phyloP scores from a whole-genome alignment of 176 grass and related monocot species.

The Oryza officinalis region DNA sequence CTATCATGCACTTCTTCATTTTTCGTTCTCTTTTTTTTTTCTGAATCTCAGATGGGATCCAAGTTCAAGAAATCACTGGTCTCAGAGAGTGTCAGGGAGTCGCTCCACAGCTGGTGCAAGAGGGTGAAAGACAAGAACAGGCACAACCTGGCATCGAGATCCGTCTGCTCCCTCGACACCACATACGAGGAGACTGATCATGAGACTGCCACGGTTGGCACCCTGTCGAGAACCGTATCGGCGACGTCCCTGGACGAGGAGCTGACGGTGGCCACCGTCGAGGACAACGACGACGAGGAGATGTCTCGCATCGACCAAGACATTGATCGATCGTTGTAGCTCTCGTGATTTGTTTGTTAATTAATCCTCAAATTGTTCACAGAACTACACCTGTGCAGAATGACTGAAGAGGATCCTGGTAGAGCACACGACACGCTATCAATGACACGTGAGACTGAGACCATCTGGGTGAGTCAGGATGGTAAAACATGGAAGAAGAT shows the following conservation, averaged over 20 bases:
- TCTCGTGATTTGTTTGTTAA: background rate
- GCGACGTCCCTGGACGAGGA: conserved; percentile 64
- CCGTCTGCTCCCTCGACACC: conserved; percentile 78
- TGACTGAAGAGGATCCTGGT: background rate
- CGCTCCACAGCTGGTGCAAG: conserved; percentile 89
- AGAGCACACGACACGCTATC: background rate
- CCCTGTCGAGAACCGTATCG: conserved; percentile 72
- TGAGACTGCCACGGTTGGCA: conserved; percentile 75
- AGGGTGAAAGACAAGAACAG: conserved; percentile 67
- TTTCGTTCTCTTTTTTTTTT: background rate
- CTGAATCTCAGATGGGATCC: conserved; percentile 74
- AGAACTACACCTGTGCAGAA: background rate
- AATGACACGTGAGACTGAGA: no score
- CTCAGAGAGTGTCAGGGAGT: conserved; percentile 80
- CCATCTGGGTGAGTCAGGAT: no score
- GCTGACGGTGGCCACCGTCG: conserved; percentile 33
- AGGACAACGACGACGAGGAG: conserved; percentile 29
- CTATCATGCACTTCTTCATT: conserved; percentile 4
- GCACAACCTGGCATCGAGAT: conserved; percentile 47
- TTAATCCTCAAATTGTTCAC: background rate
- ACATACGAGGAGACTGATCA: conserved; percentile 69
- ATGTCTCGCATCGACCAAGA: conserved; percentile 24
- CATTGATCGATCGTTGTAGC: background rate
- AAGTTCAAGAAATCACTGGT: conserved; percentile 89
- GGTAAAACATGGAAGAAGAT: no score